Conservation (phyloP, 2,329 filamentous ascomycete species). For the Curvularia lunata region DNA sequence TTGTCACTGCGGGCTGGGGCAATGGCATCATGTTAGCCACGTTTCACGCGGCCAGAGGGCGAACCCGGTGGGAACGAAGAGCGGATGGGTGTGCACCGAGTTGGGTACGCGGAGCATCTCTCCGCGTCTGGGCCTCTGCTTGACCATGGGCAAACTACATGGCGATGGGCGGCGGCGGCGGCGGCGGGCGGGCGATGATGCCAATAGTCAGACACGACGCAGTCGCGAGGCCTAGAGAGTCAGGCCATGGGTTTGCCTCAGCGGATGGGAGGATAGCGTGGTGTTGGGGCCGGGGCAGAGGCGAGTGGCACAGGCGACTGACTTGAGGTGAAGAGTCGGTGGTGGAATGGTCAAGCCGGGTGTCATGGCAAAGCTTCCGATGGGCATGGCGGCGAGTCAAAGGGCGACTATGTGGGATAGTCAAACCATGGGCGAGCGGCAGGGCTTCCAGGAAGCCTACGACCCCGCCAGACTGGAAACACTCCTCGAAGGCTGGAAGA, state of each 20-base stretch:
- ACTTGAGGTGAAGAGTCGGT: neutral
- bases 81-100: slow-evolving; percentile 19
- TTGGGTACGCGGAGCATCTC: slow-evolving; percentile 22
- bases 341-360: slow-evolving; percentile 13
- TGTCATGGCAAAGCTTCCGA: slow-evolving; percentile 16
- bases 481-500: slow-evolving; percentile 40
- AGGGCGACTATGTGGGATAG: slow-evolving; percentile 15
- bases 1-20: slow-evolving; percentile 27
- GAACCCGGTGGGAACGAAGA: slow-evolving; percentile 2
- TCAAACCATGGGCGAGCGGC: slow-evolving; percentile 25
- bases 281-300: slow-evolving; percentile 16
- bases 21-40: slow-evolving; percentile 33
- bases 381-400: slow-evolving; percentile 29
- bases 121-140: slow-evolving; percentile 15
- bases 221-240: slow-evolving; percentile 10
- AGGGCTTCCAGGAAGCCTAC: slow-evolving; percentile 14
- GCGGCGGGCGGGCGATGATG: too few relatives aligned
- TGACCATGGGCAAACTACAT: neutral
- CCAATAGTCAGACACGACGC: neutral
- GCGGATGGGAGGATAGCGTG: neutral
- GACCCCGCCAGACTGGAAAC: slow-evolving; percentile 37
- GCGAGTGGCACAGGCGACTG: slow-evolving; percentile 16
- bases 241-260: slow-evolving; percentile 18
- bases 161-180: neutral
- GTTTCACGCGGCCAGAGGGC: slow-evolving; percentile 32